phyloP scores from a whole-genome alignment of 139 green algal genomes.

The Coelastrella sp. region DNA sequence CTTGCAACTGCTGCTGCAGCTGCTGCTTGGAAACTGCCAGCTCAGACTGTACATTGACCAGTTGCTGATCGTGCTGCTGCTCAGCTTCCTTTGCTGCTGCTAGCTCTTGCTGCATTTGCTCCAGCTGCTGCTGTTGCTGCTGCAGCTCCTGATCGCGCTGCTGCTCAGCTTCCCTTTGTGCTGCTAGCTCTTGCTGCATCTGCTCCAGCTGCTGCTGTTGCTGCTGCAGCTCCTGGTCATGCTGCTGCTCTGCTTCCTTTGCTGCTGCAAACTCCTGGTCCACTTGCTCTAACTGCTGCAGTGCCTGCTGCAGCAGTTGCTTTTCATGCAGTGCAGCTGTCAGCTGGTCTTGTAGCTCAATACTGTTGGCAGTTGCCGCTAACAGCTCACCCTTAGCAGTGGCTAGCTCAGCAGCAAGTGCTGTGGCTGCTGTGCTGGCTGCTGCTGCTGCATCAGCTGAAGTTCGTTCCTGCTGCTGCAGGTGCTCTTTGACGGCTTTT shows the following conservation, averaged over 20 bases:
- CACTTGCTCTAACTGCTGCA: neutral
- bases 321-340: neutral
- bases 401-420: constrained; percentile 2
- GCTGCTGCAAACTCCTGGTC: neutral
- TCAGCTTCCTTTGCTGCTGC: neutral
- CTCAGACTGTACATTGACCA: neutral
- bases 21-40: neutral
- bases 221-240: neutral
- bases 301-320: constrained; percentile 11
- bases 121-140: neutral
- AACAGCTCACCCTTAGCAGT: neutral
- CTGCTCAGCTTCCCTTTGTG: neutral
- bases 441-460: constrained; percentile 26
- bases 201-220: neutral
- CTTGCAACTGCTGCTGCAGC: constrained; percentile 7
- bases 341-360: neutral
- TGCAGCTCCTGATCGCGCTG: neutral
- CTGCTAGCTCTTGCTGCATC: neutral
- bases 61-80: too few species aligned
- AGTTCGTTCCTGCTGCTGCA: neutral
- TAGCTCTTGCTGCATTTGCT: constrained; percentile 2
- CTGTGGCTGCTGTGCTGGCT: neutral
- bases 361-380: neutral
- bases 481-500: neutral
- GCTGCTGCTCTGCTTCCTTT: neutral